Evolutionary conservation across 208 protist genomes (phyloP).

Genomic region (Tritrichomonas musculus): DNA sequence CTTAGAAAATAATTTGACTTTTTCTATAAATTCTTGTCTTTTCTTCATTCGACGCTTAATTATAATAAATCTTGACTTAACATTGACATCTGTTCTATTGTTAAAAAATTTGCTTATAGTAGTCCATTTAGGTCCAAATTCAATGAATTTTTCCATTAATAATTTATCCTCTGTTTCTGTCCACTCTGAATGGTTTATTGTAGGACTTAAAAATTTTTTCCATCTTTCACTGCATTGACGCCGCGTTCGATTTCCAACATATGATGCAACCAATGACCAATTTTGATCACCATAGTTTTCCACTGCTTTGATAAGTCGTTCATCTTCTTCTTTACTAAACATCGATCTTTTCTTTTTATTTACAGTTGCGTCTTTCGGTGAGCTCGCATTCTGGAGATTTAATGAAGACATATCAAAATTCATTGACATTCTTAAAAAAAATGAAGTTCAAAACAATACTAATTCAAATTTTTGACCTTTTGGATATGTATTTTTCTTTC

Average conservation of each 20-base stretch:
- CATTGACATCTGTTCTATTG: neutral
- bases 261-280: neutral
- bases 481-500: too few relatives aligned
- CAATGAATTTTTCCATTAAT: neutral
- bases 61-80: neutral
- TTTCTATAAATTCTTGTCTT: too few relatives aligned
- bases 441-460: too few relatives aligned
- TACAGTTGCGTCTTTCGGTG: too few relatives aligned
- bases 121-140: neutral
- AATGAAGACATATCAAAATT: too few relatives aligned
- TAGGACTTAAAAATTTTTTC: neutral
- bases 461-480: too few relatives aligned
- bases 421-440: too few relatives aligned
- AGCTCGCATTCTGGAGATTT: too few relatives aligned
- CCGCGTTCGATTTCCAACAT: neutral
- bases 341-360: too few relatives aligned
- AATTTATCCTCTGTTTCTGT: neutral
- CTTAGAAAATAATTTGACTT: too few relatives aligned
- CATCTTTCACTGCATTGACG: neutral
- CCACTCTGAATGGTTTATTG: neutral
- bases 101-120: neutral
- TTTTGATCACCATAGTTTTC: neutral
- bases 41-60: neutral
- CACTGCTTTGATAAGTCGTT: neutral
- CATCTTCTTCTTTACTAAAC: neutral